These are phyloP conservation scores for Houttuynia cordata DNA, from an alignment of 164 flowering plant species.

Conservation along the genomic window DNA sequence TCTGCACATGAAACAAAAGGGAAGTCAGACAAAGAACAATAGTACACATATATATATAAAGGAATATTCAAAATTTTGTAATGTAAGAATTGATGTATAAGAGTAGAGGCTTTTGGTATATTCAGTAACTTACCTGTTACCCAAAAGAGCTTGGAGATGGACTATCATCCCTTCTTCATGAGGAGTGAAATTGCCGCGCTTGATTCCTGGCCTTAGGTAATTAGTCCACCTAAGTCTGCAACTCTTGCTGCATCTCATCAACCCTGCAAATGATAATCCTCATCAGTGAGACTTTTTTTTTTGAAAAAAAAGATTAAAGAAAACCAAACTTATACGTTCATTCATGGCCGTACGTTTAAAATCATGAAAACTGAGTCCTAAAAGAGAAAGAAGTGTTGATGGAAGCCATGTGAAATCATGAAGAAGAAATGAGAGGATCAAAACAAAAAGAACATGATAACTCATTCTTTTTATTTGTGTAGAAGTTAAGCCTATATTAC, in stretches of 20 bases:
- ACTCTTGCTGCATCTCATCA: constrained; percentile 91
- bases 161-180: constrained; percentile 93
- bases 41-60: too few relatives aligned
- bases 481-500: constrained; percentile 3
- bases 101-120: not conserved
- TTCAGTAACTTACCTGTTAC: constrained; percentile 55
- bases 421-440: not conserved
- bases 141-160: constrained; percentile 76
- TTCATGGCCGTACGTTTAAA: too few relatives aligned
- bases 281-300: not conserved
- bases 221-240: constrained; percentile 96
- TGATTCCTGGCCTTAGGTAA: constrained; percentile 87
- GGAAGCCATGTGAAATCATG: not conserved
- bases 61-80: too few relatives aligned
- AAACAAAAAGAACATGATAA: not conserved
- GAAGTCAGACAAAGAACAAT: not conserved
- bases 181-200: constrained; percentile 81
- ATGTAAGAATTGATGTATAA: too few relatives aligned
- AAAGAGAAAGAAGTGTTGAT: not conserved
- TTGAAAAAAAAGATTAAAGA: too few relatives aligned
- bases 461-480: not conserved
- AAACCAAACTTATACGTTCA: too few relatives aligned
- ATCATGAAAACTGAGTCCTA: too few relatives aligned
- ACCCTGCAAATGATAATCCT: constrained; percentile 22
- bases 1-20: constrained; percentile 22